phyloP scores from a whole-genome alignment of 768 basidiomycete genomes.

The Udeniomyces megalosporus region DNA sequence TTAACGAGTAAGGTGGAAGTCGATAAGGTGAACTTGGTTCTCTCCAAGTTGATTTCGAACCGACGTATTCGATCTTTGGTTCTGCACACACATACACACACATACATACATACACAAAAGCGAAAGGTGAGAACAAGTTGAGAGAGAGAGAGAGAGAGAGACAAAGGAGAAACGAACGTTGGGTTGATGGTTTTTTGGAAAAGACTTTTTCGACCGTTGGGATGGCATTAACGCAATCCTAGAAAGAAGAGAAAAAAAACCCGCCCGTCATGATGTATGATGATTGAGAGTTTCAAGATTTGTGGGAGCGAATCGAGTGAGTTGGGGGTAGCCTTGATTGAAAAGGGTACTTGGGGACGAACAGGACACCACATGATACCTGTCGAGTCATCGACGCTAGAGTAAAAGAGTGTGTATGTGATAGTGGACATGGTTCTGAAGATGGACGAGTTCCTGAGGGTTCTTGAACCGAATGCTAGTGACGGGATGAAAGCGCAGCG shows the following conservation, averaged over 20 bases:
- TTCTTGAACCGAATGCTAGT: no score
- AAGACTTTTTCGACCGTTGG: background rate
- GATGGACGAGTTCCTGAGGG: no score
- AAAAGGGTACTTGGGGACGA: background rate
- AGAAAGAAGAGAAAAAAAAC: background rate
- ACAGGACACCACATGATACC: background rate
- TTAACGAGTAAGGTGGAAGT: background rate
- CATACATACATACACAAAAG: no score
- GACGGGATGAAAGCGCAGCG: no score
- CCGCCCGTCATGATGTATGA: no score
- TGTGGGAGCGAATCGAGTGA: no score
- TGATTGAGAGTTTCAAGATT: no score
- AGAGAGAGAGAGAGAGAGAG: background rate
- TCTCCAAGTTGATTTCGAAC: background rate
- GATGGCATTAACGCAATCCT: background rate
- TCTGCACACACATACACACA: background rate
- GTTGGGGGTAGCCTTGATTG: no score
- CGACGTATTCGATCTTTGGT: background rate
- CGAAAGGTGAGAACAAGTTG: background rate
- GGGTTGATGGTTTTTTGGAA: background rate
- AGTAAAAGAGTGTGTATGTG: background rate
- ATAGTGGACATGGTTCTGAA: no score
- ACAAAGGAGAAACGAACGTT: background rate
- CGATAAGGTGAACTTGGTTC: background rate
- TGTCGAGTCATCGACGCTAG: background rate